Evolutionary conservation across 169 alveolate species (phyloP).

Genomic region (Plasmodium falciparum): DNA sequence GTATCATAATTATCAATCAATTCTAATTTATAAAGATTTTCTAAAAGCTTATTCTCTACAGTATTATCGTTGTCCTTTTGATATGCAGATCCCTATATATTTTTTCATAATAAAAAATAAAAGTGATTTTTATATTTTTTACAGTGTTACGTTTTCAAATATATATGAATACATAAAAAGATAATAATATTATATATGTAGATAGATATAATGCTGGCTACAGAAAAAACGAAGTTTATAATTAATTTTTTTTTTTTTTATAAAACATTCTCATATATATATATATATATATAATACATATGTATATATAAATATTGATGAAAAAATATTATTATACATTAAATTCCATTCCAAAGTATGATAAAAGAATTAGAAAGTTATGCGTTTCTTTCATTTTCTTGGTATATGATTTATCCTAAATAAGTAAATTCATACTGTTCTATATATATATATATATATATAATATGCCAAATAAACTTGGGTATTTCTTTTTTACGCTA

Average conservation of each 20-base stretch:
- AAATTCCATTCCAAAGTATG: slow-evolving; percentile 60
- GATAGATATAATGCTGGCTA: background rate
- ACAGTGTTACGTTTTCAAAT: background rate
- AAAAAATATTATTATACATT: slow-evolving; percentile 23
- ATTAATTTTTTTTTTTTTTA: no score
- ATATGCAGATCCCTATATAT: slow-evolving; percentile 67
- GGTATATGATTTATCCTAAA: no score
- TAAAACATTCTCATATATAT: background rate
- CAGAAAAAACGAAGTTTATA: background rate
- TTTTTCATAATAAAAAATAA: slow-evolving; percentile 6
- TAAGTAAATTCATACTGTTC: no score
- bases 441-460: no score
- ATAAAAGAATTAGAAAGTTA: slow-evolving; percentile 44
- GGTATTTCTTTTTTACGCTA: no score
- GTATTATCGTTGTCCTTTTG: slow-evolving; percentile 70
- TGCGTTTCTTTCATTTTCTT: slow-evolving; percentile 36
- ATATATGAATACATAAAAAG: background rate
- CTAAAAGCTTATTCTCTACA: slow-evolving; percentile 59
- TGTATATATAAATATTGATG: background rate
- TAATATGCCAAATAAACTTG: no score
- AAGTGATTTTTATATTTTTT: background rate
- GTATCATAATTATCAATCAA: slow-evolving; percentile 13
- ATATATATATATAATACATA: background rate
- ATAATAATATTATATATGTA: background rate
- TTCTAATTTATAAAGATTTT: slow-evolving; percentile 9